Percentiles rank a stretch among this genome's conserved stretches.
phyloP scores from a whole-genome alignment of 306 rosid species.

The Bauhinia variegata region DNA sequence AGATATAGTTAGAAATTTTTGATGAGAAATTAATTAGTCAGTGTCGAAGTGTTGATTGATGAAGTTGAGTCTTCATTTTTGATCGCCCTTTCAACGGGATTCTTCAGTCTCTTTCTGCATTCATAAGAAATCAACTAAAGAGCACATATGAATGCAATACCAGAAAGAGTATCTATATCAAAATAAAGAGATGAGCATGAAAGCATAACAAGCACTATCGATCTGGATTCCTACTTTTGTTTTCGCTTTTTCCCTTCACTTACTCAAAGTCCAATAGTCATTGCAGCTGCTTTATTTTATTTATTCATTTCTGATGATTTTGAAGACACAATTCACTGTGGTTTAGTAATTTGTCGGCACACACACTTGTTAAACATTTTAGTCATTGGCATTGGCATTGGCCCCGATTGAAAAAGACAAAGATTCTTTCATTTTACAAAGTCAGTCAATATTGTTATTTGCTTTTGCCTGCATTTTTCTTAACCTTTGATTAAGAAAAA shows the following conservation, averaged over 20 bases:
- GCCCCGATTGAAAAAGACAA: background rate
- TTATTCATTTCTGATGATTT: no score
- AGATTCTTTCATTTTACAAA: constrained; percentile 18
- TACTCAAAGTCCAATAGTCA: background rate
- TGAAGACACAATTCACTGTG: constrained; percentile 39
- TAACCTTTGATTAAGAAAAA: no score
- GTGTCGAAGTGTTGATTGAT: no score
- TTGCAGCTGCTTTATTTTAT: no score
- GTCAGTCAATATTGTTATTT: background rate
- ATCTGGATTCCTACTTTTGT: background rate
- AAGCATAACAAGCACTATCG: no score
- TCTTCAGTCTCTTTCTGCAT: background rate
- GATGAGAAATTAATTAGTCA: no score
- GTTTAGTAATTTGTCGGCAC: constrained; percentile 52
- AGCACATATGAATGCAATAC: constrained; percentile 8
- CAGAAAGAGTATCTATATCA: no score
- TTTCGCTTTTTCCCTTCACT: background rate
- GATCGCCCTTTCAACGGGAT: background rate
- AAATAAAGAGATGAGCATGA: no score
- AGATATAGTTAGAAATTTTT: no score
- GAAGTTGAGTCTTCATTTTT: background rate
- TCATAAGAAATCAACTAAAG: constrained; percentile 15
- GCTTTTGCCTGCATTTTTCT: no score
- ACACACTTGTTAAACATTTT: constrained; percentile 19
- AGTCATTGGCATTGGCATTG: no score